A percentile compares a stretch with the other conserved stretches of the same genome.
Evolutionary conservation across 805 yeast genomes (phyloP).

Genomic region (Candida verbasci): DNA sequence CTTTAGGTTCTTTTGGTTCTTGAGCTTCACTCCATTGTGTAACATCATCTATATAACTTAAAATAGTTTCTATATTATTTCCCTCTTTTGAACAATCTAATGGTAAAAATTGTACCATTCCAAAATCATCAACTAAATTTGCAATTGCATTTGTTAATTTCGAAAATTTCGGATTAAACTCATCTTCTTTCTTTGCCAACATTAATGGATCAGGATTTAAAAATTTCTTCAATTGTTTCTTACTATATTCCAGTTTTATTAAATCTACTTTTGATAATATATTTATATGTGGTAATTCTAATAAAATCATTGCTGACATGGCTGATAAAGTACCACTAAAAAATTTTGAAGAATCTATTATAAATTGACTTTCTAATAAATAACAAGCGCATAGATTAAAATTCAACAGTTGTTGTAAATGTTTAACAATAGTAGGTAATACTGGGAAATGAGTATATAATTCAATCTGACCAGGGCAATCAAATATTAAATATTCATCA

Average conservation of each 20-base stretch:
- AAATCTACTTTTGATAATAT: slow-evolving; percentile 83
- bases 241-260: slow-evolving; percentile 72
- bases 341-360: slow-evolving; percentile 84
- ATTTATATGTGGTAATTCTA: slow-evolving; percentile 93
- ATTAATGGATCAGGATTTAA: slow-evolving; percentile 89
- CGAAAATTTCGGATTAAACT: slow-evolving; percentile 55
- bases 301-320: slow-evolving; percentile 95
- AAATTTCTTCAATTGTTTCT: slow-evolving; percentile 74
- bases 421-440: slow-evolving; percentile 82
- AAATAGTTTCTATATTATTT: slow-evolving; percentile 72
- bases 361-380: slow-evolving; percentile 89
- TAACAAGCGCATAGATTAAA: slow-evolving; percentile 92
- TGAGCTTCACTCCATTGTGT: slow-evolving; percentile 97
- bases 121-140: slow-evolving; percentile 90
- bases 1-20: slow-evolving; percentile 95
- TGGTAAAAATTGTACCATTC: slow-evolving; percentile 97
- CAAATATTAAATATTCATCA: slow-evolving; percentile 91
- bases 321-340: slow-evolving; percentile 95
- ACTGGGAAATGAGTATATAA: slow-evolving; percentile 92
- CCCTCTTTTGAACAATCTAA: slow-evolving; percentile 67
- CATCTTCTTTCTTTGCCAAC: slow-evolving; percentile 44
- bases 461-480: slow-evolving; percentile 97
- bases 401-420: slow-evolving; percentile 71
- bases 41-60: slow-evolving; percentile 91
- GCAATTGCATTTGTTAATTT: slow-evolving; percentile 80